Base-by-base conservation (phyloP, 768 basidiomycete species). In the Termitomyces titanicus region DNA sequence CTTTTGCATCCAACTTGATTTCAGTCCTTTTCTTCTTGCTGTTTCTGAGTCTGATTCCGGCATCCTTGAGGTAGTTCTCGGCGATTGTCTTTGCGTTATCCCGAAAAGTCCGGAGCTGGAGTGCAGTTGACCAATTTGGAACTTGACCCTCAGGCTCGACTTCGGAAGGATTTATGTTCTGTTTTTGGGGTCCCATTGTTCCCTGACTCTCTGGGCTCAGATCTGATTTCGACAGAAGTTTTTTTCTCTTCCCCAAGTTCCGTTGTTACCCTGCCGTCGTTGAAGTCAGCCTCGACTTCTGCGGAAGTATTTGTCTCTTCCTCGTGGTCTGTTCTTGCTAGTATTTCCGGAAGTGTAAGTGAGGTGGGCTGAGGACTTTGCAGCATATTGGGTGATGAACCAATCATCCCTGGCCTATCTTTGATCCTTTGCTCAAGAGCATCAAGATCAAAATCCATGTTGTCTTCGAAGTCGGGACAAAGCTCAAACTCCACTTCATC, bases 61-160 rank as follows among this genome's bases (percentile, higher is more conserved):
- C 8, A 20, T 57, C 51, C 25, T 48, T 57, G 15, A 57, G 9
- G 24, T 52, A 53, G 5, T 35, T 43, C 25, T 57, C 51, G 3
- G 51, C 51, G 13, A 57, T 48, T 22, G 51, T 48, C 51, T 51
- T 35, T 20, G 56, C 56, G 11, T 57, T 53, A 25, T 53, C 33
- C 17, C 40, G 38, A 39, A 56, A 57, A 15, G 56, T 52, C 7
- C 40, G 39, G 17, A 53, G 39, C 25, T 57, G 51, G 15, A 57
- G 51, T 29, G 51, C 56, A 3, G 56, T 48, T 17, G 27, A 47
- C 56, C 51, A 57, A 27, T 7, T 29, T 20, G 51, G 31, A 3
- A 17, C 29, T 25, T 52, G 46, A 17, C 37, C 31, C 6, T 56
- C 49, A 12, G 38, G 2, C 13, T 47, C 47, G 51, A 25, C 22